Base-by-base conservation (phyloP, 305 asterid genomes). In the Solanum hybrid region DNA sequence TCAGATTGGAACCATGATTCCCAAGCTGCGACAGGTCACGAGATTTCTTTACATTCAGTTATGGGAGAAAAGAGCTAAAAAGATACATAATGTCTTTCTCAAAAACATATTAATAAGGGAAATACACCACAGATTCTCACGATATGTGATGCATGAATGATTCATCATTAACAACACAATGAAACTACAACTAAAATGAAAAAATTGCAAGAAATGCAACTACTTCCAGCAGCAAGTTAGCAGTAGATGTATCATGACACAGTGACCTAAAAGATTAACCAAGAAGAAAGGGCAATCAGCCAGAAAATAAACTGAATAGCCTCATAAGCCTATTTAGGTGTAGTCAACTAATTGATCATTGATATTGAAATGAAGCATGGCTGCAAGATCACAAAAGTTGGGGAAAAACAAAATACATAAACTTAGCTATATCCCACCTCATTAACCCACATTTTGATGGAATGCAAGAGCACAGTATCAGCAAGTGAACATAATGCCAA, bases 1-100 rank as follows among this genome's bases (percentile, higher is more conserved):
- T 96, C 91, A 96, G 91, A 93, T 95, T 95, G 91, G 98, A 95
- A 85, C 98, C 99, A 92, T 96, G 98, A 90, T 91, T 93, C 56
- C 99, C 98, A 90, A 97, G 99, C 99, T 97, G 96, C 91, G 92
- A 91, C 86, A 87, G 78, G 90, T 89, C 45, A 86, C 60, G 7
- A 13, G 38, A 19, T 78, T 66, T 19, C 11, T 45, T 51, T 14
- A 72, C 31, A 88, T 29, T 78, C 86, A 45, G 24, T 77, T 76
- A 45, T 60, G 8, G 27, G 76, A 85, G 32, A 35, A 85, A 56
- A 31, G 32, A 85, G 76, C 60, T 31, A 56, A 56, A 56, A 56
- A 85, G 45, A 85, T 85, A 32, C 45, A 34, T 24, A 85, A 22
- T 85, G 88, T 31, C 42, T 85, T 85, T 85, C 45, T 56, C 76